A percentile compares a stretch with the other conserved stretches of the same genome.
These are phyloP conservation scores for Fonsecaea multimorphosa DNA, from an alignment of 2,329 filamentous ascomycete species.

Conservation along the genomic window DNA sequence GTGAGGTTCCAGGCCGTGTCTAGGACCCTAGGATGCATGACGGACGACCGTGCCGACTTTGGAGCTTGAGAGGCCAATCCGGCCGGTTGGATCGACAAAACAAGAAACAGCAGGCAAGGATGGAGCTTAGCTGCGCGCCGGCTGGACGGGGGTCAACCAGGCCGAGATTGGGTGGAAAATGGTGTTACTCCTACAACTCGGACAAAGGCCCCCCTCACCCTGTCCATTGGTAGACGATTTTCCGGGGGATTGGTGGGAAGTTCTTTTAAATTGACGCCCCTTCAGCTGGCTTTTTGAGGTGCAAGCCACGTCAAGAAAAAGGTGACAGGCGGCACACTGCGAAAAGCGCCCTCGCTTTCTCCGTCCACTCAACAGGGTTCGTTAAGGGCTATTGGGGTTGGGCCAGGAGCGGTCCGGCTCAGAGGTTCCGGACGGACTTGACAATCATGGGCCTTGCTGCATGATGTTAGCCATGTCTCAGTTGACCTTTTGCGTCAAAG, in stretches of 20 bases:
- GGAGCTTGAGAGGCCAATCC: conserved; percentile 11
- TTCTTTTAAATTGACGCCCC: conserved; percentile 17
- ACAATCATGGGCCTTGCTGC: background rate
- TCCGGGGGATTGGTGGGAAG: conserved; percentile 24
- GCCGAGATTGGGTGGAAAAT: conserved; percentile 25
- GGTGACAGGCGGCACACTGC: background rate
- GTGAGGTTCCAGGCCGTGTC: conserved; percentile 3
- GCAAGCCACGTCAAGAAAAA: conserved; percentile 7
- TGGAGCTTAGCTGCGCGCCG: conserved; percentile 17
- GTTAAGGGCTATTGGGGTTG: background rate
- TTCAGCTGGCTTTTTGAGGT: background rate
- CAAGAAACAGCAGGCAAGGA: conserved; percentile 9
- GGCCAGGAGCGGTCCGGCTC: conserved; percentile 11
- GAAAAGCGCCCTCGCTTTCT: background rate
- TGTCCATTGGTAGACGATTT: conserved; percentile 25
- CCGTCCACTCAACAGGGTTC: conserved; percentile 1
- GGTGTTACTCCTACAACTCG: conserved; percentile 2
- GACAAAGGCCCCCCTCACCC: background rate
- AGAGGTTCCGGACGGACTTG: conserved; percentile 1
- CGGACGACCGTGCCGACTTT: conserved; percentile 10
- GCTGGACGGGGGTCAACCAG: conserved; percentile 4
- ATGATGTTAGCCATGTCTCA: conserved; percentile 20
- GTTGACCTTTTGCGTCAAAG: background rate
- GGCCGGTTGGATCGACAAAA: conserved; percentile 5
- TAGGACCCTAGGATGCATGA: conserved; percentile 18